Evolutionary conservation across 2,329 filamentous ascomycete genomes (phyloP), one percentile per base, ranked within the genome.

Genomic region (Ascochyta viciae-villosae): DNA sequence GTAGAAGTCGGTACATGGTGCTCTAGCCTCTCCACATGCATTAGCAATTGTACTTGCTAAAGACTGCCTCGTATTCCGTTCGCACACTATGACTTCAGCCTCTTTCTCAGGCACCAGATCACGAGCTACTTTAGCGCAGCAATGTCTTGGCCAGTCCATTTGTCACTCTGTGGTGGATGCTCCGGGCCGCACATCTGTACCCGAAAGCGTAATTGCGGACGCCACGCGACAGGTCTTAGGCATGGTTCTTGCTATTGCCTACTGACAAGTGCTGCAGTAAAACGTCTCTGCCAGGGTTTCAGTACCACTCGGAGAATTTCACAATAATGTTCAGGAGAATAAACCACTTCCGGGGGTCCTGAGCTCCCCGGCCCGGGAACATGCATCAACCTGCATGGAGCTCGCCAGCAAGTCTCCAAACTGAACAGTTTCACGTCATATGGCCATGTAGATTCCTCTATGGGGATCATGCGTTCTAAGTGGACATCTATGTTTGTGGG

Each of bases 161-260:
- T 47, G 45, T 59, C 57, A 49, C 45, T 29, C 51, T 26, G 15
- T 33, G 35, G 37, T 63, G 38, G 57, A 63, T 57, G 46, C 52
- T 57, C 47, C 58, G 61, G 56, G 51, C 62, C 62, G 62, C 57
- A 47, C 47, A 55, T 24, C 58, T 63, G 58, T 62, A 63, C 57
- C 54, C 54, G 51, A 58, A 54, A 51, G 48, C 47, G 53, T 60
- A 54, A 45, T 48, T 46, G 43, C 31, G 52, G 35, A 27, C 41
- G 47, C 54, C 61, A 54, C 47, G 47, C 50, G 42, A 62, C 44
- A 41, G 40, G 13, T 50, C 49, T 29, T 12, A 29, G 50, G n/a
- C n/a, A 43, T 29, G 4, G 45, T 26, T 35, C 12, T 37, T 35
- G 13, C 2, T 40, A 12, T 41, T 37, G 43, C 40, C 12, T 6